Evolutionary conservation across 768 basidiomycete species (phyloP).

Genomic region (Macrolepiota fuliginosa): DNA sequence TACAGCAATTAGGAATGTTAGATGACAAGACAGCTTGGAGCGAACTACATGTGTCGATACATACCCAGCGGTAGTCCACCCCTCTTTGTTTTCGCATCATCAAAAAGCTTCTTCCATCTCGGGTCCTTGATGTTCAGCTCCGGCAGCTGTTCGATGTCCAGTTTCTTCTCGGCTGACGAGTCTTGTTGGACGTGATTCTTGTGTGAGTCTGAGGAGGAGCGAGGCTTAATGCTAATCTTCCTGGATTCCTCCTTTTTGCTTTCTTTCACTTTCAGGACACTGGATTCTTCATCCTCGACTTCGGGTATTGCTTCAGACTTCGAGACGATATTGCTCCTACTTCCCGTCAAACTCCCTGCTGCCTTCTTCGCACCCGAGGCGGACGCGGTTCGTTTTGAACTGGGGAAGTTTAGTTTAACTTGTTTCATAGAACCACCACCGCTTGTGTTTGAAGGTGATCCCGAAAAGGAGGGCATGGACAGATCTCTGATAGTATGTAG

Average conservation of each 20-base stretch:
- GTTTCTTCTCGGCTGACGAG: slow-evolving; percentile 15
- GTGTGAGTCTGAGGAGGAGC: slow-evolving; percentile 11
- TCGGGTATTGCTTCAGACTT: slow-evolving; percentile 3
- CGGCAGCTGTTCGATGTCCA: slow-evolving; percentile 20
- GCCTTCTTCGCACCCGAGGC: slow-evolving; percentile 22
- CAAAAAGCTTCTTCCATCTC: slow-evolving; percentile 51
- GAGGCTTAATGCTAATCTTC: slow-evolving; percentile 5
- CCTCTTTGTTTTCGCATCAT: slow-evolving; percentile 48
- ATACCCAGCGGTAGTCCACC: slow-evolving; percentile 58
- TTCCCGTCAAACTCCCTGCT: slow-evolving; percentile 15
- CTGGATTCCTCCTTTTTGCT: not conserved
- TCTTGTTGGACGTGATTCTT: slow-evolving; percentile 18
- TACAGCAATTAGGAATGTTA: not conserved
- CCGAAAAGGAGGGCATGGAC: slow-evolving; percentile 5
- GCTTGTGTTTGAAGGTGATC: not conserved
- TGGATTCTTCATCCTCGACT: not conserved
- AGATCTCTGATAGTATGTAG: not conserved
- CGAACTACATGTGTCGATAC: slow-evolving; percentile 24
- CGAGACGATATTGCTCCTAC: slow-evolving; percentile 10
- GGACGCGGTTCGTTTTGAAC: slow-evolving; percentile 43
- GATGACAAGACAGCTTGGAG: not conserved
- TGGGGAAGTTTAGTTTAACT: slow-evolving; percentile 41
- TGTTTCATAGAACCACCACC: slow-evolving; percentile 33
- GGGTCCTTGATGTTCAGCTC: slow-evolving; percentile 47
- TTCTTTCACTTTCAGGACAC: not conserved